Evolutionary conservation across 768 basidiomycete species (phyloP), one percentile per base, ranked within the genome.

Genomic region (Naganishia vishniacii): DNA sequence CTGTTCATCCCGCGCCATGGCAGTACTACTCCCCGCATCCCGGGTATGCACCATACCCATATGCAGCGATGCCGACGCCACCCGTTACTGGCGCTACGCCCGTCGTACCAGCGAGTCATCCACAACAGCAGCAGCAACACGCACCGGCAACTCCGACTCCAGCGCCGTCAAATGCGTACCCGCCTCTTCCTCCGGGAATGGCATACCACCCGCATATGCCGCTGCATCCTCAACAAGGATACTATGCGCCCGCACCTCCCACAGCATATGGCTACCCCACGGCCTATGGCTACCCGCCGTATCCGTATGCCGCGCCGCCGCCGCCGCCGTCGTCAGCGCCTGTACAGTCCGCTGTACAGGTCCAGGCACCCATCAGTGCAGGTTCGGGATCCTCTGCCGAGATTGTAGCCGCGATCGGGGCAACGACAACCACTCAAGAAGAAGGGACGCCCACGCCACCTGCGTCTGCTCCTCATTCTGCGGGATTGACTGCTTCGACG

Each of bases 181-280:
- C 31, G 28, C 26, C 49, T n/a, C n/a, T n/a, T n/a, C n/a, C n/a
- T n/a, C n/a, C n/a, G n/a, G n/a, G n/a, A n/a, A n/a, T n/a, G n/a
- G n/a, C n/a, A n/a, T n/a, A n/a, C n/a, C n/a, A n/a, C n/a, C n/a
- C n/a, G n/a, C n/a, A n/a, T n/a, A n/a, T n/a, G n/a, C n/a, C n/a
- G n/a, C n/a, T n/a, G n/a, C n/a, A n/a, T n/a, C n/a, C n/a, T n/a
- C n/a, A n/a, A n/a, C n/a, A n/a, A n/a, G n/a, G n/a, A n/a, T n/a
- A n/a, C n/a, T n/a, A n/a, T n/a, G n/a, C n/a, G n/a, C 49, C 49
- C 18, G 29, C 49, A 20, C 49, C 49, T n/a, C n/a, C 28, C n/a
- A n/a, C 15, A 51, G 42, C 34, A 6, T 56, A 56, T 34, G 53
- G 32, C 12, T 56, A 56, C 34, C 53, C 4, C 53, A 20, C 53